These are phyloP conservation scores for Rosa lucieae DNA, from an alignment of 306 rosid genomes.

Conservation along the genomic window DNA sequence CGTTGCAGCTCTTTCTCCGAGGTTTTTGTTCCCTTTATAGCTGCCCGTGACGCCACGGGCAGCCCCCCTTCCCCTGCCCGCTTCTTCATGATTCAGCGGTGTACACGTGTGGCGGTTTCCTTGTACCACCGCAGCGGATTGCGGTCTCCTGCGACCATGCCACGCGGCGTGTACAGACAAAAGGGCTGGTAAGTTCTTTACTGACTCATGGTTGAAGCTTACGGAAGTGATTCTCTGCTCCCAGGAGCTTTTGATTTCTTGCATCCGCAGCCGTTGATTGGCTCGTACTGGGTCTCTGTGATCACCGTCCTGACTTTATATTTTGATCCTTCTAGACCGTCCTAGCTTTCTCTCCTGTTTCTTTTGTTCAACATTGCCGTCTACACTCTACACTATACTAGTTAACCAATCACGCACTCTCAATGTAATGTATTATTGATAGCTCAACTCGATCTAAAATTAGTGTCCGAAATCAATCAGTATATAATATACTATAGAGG, in stretches of 20 bases:
- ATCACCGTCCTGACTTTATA: not conserved
- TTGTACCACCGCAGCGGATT: slow-evolving; percentile 13
- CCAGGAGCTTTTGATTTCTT: not conserved
- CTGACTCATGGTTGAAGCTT: not conserved
- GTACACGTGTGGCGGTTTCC: slow-evolving; percentile 46
- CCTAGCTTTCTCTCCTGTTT: not conserved
- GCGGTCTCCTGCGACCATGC: not conserved
- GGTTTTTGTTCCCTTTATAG: slow-evolving; percentile 27
- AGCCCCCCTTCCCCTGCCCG: slow-evolving; percentile 15
- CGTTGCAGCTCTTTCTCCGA: slow-evolving; percentile 32
- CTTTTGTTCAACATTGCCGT: no score
- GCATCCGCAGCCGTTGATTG: not conserved
- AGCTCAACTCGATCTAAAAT: no score
- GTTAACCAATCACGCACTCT: no score
- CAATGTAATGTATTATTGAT: no score
- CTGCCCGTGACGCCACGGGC: slow-evolving; percentile 19
- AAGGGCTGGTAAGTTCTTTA: not conserved
- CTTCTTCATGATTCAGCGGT: slow-evolving; percentile 9
- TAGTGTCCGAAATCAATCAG: no score
- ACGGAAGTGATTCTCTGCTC: not conserved
- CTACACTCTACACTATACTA: no score
- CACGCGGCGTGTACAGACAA: slow-evolving; percentile 32
- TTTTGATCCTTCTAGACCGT: not conserved
- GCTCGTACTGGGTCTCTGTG: not conserved
- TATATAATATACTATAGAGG: no score